Conservation (phyloP, 1,284 basidiomycete genomes). For the Termitomyces sp. region DNA sequence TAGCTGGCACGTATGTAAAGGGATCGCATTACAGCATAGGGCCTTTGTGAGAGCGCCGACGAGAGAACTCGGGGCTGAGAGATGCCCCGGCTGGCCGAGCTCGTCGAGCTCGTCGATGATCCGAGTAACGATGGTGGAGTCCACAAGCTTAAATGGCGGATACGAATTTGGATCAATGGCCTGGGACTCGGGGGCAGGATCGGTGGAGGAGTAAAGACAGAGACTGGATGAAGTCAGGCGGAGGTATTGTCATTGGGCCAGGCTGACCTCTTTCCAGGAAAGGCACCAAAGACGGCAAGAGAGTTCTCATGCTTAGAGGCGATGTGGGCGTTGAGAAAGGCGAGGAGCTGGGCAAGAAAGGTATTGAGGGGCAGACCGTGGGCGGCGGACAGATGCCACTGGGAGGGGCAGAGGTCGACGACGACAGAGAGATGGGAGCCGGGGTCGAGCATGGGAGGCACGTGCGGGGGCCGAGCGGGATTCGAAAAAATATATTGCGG, state of each 20-base stretch:
- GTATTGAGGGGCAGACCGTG: slow-evolving; percentile 45
- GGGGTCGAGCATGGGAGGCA: slow-evolving; percentile 33
- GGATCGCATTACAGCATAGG: slow-evolving; percentile 68
- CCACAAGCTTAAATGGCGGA: slow-evolving; percentile 74
- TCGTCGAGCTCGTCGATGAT: slow-evolving; percentile 59
- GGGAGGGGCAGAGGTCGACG: slow-evolving; percentile 75
- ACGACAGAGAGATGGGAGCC: slow-evolving; percentile 75
- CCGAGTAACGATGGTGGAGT: slow-evolving; percentile 59
- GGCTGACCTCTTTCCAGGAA: slow-evolving; percentile 70
- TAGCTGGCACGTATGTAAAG: neutral
- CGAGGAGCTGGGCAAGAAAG: slow-evolving; percentile 79
- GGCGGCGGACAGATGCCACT: slow-evolving; percentile 69
- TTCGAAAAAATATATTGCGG: slow-evolving; percentile 10
- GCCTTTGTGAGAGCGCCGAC: slow-evolving; percentile 88
- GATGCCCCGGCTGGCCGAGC: slow-evolving; percentile 30
- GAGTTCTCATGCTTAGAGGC: slow-evolving; percentile 90
- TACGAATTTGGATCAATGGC: slow-evolving; percentile 74
- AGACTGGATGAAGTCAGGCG: slow-evolving; percentile 35
- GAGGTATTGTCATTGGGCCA: neutral
- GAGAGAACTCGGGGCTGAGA: slow-evolving; percentile 61
- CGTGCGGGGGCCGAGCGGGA: slow-evolving; percentile 6
- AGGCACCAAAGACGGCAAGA: slow-evolving; percentile 86
- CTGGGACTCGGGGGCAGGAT: slow-evolving; percentile 36
- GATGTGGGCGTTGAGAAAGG: slow-evolving; percentile 91
- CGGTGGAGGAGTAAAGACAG: slow-evolving; percentile 69